Percentiles rank a stretch among this genome's conserved stretches.
Conservation (phyloP, 2,329 filamentous ascomycete genomes). For the Nannizziopsis barbatae region DNA sequence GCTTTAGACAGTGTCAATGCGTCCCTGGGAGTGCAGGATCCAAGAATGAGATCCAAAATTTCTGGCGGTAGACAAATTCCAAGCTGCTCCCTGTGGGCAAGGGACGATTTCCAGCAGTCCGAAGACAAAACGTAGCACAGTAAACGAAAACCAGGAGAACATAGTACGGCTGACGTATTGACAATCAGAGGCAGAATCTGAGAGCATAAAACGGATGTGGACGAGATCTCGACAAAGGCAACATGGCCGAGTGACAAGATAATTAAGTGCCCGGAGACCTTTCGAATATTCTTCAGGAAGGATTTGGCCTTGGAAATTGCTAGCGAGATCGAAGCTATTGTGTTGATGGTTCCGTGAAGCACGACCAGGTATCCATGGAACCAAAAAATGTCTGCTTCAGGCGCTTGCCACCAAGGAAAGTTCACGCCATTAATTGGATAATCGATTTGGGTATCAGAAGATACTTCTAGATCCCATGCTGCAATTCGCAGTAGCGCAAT, state of each 20-base stretch:
- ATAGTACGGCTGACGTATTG: slow-evolving; percentile 18
- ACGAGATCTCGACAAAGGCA: slow-evolving; percentile 18
- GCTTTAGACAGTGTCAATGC: slow-evolving; percentile 19
- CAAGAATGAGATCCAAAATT: slow-evolving; percentile 14
- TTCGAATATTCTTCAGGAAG: slow-evolving; percentile 4
- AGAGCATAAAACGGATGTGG: slow-evolving; percentile 10
- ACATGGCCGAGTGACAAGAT: slow-evolving; percentile 18
- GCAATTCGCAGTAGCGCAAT: slow-evolving; percentile 18
- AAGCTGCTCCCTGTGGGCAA: slow-evolving; percentile 15
- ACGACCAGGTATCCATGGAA: slow-evolving; percentile 17
- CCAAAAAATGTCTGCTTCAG: slow-evolving; percentile 15
- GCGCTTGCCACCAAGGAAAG: slow-evolving; percentile 14
- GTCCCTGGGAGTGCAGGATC: slow-evolving; percentile 16
- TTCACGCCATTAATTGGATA: slow-evolving; percentile 8
- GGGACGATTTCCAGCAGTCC: slow-evolving; percentile 18
- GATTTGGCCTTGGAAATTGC: slow-evolving; percentile 11
- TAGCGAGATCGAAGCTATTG: slow-evolving; percentile 8
- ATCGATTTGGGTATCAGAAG: slow-evolving; percentile 8
- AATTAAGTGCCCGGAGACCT: slow-evolving; percentile 13
- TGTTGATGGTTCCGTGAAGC: slow-evolving; percentile 6
- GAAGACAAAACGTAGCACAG: slow-evolving; percentile 19
- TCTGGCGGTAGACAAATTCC: slow-evolving; percentile 10
- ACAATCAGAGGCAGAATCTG: slow-evolving; percentile 15
- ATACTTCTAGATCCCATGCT: slow-evolving; percentile 19
- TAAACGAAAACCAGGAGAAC: slow-evolving; percentile 21